Evolutionary conservation across 306 rosid genomes (phyloP), one percentile per base, ranked within the genome.

Genomic region (Canavalia gladiata): DNA sequence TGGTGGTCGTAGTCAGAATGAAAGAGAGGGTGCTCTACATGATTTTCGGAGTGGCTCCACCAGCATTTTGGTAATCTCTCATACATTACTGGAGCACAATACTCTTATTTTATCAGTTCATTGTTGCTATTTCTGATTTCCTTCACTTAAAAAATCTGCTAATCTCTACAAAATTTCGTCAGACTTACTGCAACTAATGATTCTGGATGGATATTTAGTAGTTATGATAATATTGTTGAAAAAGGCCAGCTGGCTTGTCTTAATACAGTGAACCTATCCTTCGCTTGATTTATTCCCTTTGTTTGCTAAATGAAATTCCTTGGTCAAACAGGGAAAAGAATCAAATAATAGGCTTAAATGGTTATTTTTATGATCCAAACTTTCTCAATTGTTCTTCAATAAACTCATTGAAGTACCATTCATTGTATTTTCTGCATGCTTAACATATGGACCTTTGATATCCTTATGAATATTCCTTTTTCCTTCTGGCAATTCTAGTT

Each of bases 1-100:
- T 81, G 97, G 97, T 78, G 97, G 97, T 58, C 97, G 96, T 54
- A 87, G 92, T 83, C 97, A 93, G 72, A 82, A 57, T 71, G 97
- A 93, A 88, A 87, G 97, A 87, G 97, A 93, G 87, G 86, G 94
- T 74, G 97, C 97, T 41, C 72, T 93, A 81, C 90, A 86, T 47
- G 90, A 90, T 75, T 93, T 93, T 73, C 87, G 96, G 74, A 91
- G 84, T 87, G 86, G 94, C 85, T 84, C 93, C 57, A 91, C 97
- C 81, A 88, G 77, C 87, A 93, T 93, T 68, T 87, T 93, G 97
- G 97, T 91, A 90, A 74, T 51, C 42, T 72, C 69, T 59, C 70
- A 33, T 68, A 6, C 49, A 12, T 68, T 68, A 7, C 28, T 28
- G 34, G 62, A 74, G 39, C 52, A 37, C 60, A 49, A 47, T 62